A percentile compares a stretch with the other conserved stretches of the same genome.
phyloP scores from a whole-genome alignment of 345 rosid species.

The Camelina sativa region DNA sequence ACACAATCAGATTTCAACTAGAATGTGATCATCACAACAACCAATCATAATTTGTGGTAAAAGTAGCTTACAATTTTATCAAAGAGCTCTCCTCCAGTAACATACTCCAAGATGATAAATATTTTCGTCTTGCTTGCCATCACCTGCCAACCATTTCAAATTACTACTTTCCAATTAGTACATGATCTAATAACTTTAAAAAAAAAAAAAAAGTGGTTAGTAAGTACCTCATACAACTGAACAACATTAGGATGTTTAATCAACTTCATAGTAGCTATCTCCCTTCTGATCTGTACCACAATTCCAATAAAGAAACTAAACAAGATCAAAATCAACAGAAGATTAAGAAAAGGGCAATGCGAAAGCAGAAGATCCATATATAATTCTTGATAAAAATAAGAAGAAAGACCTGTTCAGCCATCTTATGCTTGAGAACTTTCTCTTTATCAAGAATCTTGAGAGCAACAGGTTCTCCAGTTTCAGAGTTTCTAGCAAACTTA shows the following conservation, averaged over 20 bases:
- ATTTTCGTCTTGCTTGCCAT: constrained; percentile 82
- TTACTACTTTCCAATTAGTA: neutral
- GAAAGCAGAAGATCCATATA: neutral
- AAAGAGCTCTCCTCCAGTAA: constrained; percentile 83
- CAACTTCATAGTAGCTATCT: constrained; percentile 90
- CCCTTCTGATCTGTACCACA: constrained; percentile 75
- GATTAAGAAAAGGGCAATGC: neutral
- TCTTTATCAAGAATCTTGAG: constrained; percentile 96
- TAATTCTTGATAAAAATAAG: neutral
- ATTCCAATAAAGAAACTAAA: constrained; percentile 21
- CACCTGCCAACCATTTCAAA: constrained; percentile 48
- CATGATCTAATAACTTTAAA: neutral
- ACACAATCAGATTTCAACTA: constrained; percentile 1
- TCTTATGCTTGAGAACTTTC: constrained; percentile 93
- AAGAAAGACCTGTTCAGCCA: constrained; percentile 88
- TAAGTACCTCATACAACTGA: constrained; percentile 68
- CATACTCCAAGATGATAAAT: constrained; percentile 71
- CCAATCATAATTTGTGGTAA: neutral
- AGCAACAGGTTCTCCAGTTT: constrained; percentile 85
- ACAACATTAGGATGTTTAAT: constrained; percentile 96
- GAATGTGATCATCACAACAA: constrained; percentile 3
- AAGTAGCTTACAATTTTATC: constrained; percentile 71
- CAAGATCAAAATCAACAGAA: constrained; percentile 8
- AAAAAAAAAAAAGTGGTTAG: neutral
- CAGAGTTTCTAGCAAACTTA: constrained; percentile 89